Evolutionary conservation across 306 rosid species (phyloP).

Genomic region (Calophaca sinica): DNA sequence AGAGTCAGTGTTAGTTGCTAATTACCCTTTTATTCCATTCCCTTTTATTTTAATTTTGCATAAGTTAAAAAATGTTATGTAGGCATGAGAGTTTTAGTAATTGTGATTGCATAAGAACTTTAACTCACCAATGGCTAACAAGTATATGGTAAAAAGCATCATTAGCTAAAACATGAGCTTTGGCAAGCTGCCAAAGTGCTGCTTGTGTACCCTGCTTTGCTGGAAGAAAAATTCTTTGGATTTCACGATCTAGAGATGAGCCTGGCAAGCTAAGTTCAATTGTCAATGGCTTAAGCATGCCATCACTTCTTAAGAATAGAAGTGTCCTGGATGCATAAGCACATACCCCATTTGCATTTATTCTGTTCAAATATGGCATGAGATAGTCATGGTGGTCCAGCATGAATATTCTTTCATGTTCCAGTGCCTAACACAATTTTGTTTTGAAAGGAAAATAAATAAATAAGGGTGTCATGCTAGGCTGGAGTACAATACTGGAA

Average conservation of each 20-base stretch:
- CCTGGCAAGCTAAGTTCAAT: conserved; percentile 76
- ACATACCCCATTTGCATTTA: conserved; percentile 55
- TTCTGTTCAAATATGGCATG: conserved; percentile 65
- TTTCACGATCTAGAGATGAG: conserved; percentile 35
- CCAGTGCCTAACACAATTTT: conserved; percentile 62
- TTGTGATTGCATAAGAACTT: conserved; percentile 32
- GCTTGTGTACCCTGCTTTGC: conserved; percentile 64
- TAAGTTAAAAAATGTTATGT: background rate
- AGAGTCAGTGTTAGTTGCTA: background rate
- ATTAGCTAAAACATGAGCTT: conserved; percentile 77
- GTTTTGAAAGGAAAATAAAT: background rate
- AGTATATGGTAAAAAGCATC: conserved; percentile 71
- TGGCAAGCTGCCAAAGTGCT: conserved; percentile 81
- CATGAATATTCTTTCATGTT: conserved; percentile 58
- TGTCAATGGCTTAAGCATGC: conserved; percentile 67
- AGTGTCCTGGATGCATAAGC: conserved; percentile 78
- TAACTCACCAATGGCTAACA: conserved; percentile 76
- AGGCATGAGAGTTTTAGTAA: background rate
- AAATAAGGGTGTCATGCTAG: too few relatives aligned
- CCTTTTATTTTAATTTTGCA: background rate
- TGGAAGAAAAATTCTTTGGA: conserved; percentile 56
- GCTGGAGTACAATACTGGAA: too few relatives aligned
- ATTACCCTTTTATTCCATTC: background rate
- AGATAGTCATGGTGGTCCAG: conserved; percentile 79
- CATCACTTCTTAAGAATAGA: conserved; percentile 67